These are phyloP conservation scores for Zygosaccharomyces bailii DNA, from an alignment of 805 yeast genomes.

Conservation along the genomic window DNA sequence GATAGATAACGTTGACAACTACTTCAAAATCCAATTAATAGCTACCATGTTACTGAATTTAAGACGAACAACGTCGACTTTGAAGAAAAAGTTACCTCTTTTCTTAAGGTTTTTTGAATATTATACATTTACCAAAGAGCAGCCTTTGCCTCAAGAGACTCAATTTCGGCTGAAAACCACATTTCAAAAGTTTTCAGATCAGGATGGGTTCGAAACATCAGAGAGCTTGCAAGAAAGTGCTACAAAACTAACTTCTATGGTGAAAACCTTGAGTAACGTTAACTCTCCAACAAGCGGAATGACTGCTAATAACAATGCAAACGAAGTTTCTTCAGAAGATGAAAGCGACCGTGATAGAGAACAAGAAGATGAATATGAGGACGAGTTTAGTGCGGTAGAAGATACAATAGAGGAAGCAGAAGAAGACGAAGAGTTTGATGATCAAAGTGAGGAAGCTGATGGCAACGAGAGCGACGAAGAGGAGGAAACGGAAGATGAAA, in stretches of 20 bases:
- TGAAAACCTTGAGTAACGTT: slow-evolving; percentile 1
- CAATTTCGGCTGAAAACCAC: slow-evolving; percentile 50
- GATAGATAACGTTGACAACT: slow-evolving; percentile 64
- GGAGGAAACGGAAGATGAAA: slow-evolving; percentile 20
- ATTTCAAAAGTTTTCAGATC: slow-evolving; percentile 32
- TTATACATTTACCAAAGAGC: slow-evolving; percentile 58
- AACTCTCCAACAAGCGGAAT: background rate
- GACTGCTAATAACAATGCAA: background rate
- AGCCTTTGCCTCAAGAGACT: slow-evolving; percentile 61
- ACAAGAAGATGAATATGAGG: slow-evolving; percentile 27
- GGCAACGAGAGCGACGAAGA: slow-evolving; percentile 27
- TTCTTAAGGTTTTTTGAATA: slow-evolving; percentile 66
- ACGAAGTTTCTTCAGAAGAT: slow-evolving; percentile 2
- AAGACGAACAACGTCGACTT: slow-evolving; percentile 18
- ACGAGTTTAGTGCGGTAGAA: slow-evolving; percentile 35
- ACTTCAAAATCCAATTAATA: slow-evolving; percentile 64
- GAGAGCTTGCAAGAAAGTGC: slow-evolving; percentile 44
- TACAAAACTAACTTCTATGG: slow-evolving; percentile 28
- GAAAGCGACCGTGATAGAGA: slow-evolving; percentile 22
- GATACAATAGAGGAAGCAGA: slow-evolving; percentile 23
- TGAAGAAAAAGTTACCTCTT: slow-evolving; percentile 32
- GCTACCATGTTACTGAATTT: slow-evolving; percentile 41
- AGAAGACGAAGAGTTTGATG: too few relatives aligned
- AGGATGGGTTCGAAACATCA: slow-evolving; percentile 39
- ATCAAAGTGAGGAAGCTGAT: too few relatives aligned